A percentile compares a stretch with the other conserved stretches of the same genome.
Conservation (phyloP, 202 grass and related monocot species). For the Schoenoplectus triqueter region DNA sequence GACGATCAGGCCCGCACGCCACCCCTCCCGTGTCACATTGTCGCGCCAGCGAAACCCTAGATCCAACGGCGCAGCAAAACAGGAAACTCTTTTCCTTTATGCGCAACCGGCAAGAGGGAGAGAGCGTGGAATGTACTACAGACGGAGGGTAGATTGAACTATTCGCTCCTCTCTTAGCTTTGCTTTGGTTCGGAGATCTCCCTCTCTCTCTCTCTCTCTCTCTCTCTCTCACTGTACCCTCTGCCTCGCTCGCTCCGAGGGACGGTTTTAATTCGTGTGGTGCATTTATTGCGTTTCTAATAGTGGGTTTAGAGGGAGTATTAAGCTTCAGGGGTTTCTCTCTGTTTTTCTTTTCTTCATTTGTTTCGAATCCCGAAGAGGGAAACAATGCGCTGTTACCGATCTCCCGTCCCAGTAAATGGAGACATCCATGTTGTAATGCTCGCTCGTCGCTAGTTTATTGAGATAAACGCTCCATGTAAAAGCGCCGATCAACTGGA, state of each 20-base stretch:
- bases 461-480: not conserved
- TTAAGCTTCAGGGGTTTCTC: not conserved
- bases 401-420: not conserved
- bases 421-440: not conserved
- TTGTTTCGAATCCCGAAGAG: slow-evolving; percentile 43
- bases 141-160: slow-evolving; percentile 23
- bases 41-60: slow-evolving; percentile 30
- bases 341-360: slow-evolving; percentile 22
- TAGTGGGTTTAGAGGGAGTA: slow-evolving; percentile 38
- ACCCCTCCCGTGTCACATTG: slow-evolving; percentile 21
- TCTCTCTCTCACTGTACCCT: not conserved
- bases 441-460: not conserved
- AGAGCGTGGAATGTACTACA: slow-evolving; percentile 16
- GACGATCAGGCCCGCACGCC: not conserved
- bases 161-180: not conserved
- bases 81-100: not conserved
- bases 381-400: slow-evolving; percentile 30
- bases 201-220: slow-evolving; percentile 12
- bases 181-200: slow-evolving; percentile 21
- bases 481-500: not conserved
- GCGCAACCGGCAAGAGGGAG: not conserved
- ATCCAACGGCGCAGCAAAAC: slow-evolving; percentile 37
- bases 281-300: slow-evolving; percentile 47
- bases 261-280: slow-evolving; percentile 39
- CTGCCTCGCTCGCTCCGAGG: not conserved